phyloP scores from a whole-genome alignment of 805 yeast genomes.

The Cyberlindnera euphorbiiphila region DNA sequence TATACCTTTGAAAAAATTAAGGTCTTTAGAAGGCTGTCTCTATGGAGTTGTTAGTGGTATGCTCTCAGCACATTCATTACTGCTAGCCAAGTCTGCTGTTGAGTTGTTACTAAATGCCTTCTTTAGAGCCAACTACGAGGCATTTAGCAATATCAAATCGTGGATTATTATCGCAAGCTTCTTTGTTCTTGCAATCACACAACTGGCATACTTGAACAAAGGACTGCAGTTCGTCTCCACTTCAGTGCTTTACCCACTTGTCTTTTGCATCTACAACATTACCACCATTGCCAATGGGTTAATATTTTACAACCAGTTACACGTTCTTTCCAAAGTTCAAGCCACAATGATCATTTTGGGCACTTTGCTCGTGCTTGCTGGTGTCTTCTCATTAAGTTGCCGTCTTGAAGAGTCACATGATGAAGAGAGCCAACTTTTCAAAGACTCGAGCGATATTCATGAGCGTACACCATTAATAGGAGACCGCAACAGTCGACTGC shows the following conservation, averaged over 20 bases:
- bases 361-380: conserved; percentile 40
- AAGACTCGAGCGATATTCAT: conserved; percentile 11
- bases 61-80: conserved; percentile 78
- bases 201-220: conserved; percentile 66
- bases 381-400: conserved; percentile 67
- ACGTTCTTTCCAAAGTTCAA: conserved; percentile 31
- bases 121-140: conserved; percentile 32
- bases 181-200: conserved; percentile 62
- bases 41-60: conserved; percentile 73
- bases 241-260: conserved; percentile 76
- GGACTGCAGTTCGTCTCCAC: conserved; percentile 72
- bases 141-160: conserved; percentile 38
- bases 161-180: conserved; percentile 53
- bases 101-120: conserved; percentile 55
- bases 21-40: conserved; percentile 49
- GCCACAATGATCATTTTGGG: conserved; percentile 46
- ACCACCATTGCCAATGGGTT: conserved; percentile 64
- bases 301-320: conserved; percentile 52
- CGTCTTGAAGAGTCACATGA: conserved; percentile 34
- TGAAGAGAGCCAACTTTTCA: conserved; percentile 23
- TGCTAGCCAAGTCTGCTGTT: conserved; percentile 80
- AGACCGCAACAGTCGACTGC: conserved; percentile 15
- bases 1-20: conserved; percentile 12
- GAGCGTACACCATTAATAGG: conserved; percentile 14
- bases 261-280: conserved; percentile 78